phyloP scores from a whole-genome alignment of 805 yeast genomes.

The Metschnikowia reukaufii region DNA sequence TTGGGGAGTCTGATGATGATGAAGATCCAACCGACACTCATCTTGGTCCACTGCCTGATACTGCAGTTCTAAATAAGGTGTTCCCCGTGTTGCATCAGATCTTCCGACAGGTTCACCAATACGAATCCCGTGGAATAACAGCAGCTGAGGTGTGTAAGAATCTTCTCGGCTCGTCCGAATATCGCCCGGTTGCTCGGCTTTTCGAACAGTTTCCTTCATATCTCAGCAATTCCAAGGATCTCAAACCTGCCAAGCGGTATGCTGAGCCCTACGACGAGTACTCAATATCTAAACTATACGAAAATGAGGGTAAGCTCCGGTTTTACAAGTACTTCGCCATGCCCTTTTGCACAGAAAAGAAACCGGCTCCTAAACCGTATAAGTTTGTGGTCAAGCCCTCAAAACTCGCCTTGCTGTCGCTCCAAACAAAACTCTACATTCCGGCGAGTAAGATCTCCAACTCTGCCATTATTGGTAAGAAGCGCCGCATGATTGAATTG shows the following conservation, averaged over 20 bases:
- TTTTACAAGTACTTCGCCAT: constrained; percentile 57
- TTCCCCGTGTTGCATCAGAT: constrained; percentile 69
- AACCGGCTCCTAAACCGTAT: constrained; percentile 12
- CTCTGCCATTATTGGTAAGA: constrained; percentile 22
- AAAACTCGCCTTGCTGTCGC: constrained; percentile 14
- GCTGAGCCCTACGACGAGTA: constrained; percentile 29
- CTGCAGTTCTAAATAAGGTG: constrained; percentile 43
- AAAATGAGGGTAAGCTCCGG: constrained; percentile 71
- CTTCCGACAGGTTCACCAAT: constrained; percentile 43
- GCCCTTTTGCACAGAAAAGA: constrained; percentile 17
- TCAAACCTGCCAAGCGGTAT: constrained; percentile 28
- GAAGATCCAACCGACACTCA: constrained; percentile 19
- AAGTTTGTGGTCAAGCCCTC: constrained; percentile 10
- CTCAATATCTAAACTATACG: constrained; percentile 59
- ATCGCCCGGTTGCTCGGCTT: constrained; percentile 50
- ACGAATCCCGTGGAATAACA: constrained; percentile 54
- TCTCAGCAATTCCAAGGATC: constrained; percentile 28
- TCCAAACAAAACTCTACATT: constrained; percentile 19
- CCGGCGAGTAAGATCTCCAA: constrained; percentile 29
- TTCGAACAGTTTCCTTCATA: constrained; percentile 50
- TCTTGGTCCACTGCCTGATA: no score
- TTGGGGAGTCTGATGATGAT: constrained; percentile 21
- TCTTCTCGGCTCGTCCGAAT: constrained; percentile 56
- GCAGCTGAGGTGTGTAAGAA: constrained; percentile 51
- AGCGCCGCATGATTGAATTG: constrained; percentile 12